Base-by-base conservation (phyloP, 1,284 basidiomycete species). In the Porogramme epimiltina region DNA sequence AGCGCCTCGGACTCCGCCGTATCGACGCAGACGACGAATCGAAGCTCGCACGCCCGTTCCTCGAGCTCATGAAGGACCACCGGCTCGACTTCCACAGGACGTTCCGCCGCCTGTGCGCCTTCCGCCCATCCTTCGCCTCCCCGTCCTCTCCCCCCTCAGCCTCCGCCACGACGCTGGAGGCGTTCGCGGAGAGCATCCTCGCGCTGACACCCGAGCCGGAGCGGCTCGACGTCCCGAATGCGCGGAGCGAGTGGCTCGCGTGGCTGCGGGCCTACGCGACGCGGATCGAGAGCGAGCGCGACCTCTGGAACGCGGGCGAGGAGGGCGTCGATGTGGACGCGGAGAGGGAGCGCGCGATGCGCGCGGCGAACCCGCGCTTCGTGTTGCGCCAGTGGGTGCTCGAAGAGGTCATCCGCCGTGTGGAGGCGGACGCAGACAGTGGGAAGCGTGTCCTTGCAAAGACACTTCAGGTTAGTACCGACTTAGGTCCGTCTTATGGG, bases 361-460 rank as follows among this genome's bases (percentile, higher is more conserved):
- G 71, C 50, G 66, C 56, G 10, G 82, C 77, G 19, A 97, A 98
- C 64, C 95, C 95, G 15, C 78, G 93, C 25, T 97, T 98, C 69
- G 84, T 95, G 34, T 72, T 97, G 52, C 77, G 95, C 52, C 95
- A 97, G 70, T 97, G 95, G 95, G 74, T 97, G 3, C 76, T 98
- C 24, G 93, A 97, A 66, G 93, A 96, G 65, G 84, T 91, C 24
- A 95, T 95, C 66, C 71, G 73, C 57, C 81, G 80, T 58, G 79
- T 90, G 3, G 89, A 93, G 64, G 70, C 70, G 47, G 86, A 91
- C 62, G 64, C 72, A 9, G 71, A 74, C 19, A 77, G 72, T 57
- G 85, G 88, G 52, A 81, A 79, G 70, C 72, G 77, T 54, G 74
- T 88, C 16, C 73, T 95, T 28, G 82, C 80, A 23, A 89, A 91